Base-by-base conservation (phyloP, 179 eudicot genomes). In the Sideroxylon spinosum region DNA sequence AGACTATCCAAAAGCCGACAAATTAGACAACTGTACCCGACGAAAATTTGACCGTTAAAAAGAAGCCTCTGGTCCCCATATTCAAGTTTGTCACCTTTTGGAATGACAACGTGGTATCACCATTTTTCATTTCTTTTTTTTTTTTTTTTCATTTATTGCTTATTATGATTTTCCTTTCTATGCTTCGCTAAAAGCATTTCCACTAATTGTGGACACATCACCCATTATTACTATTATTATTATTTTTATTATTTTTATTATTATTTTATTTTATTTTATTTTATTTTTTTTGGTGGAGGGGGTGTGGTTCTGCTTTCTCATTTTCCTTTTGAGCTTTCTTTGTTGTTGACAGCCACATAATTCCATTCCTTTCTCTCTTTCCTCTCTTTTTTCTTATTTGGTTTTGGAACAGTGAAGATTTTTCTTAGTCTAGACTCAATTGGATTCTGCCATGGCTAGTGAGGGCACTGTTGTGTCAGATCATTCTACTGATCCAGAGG, bases 121-220 rank as follows among this genome's bases (percentile, higher is more conserved):
- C 9, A 61, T 46, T 65, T 29, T 48, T 44, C 25, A 55, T 73
- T 9, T 20, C 25, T n/a, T 50, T 17, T 63, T 62, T 2, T 17
- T 63, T 62, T 2, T 0, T 14, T 50, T 50, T 50, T 50, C 13
- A 8, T 8, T 50, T 50, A 50, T 6, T 50, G 13, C 9, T 50
- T 50, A 50, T 50, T 5, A 50, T 50, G 12, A 50, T 8, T 50
- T 17, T 68, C 44, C 19, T 74, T 74, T 9, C 20, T n/a, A n/a
- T 62, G 25, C 29, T 22, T 19, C 22, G 9, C 6, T 32, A 59
- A 81, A 77, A 77, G 79, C 50, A 63, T 75, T 78, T 75, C 76
- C 79, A 57, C 77, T 81, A n/a, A 71, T 28, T 73, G 60, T 74
- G 79, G 87, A 85, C 87, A 85, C 85, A 77, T 85, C 79, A 85